phyloP scores from a whole-genome alignment of 495 filamentous ascomycete species.

The Aspergillus bertholletiae region DNA sequence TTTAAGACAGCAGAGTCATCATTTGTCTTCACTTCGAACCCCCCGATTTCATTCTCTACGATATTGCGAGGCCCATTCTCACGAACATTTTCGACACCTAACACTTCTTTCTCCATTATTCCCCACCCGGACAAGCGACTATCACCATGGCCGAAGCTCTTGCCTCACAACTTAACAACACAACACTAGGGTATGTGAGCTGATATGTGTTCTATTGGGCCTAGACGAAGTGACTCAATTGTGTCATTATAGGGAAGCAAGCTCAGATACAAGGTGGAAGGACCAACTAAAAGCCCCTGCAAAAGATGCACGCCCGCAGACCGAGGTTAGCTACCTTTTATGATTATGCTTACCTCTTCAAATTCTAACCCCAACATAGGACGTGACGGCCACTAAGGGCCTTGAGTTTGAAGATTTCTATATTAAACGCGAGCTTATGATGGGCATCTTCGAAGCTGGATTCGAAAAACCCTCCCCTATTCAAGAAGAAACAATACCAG shows the following conservation, averaged over 20 bases:
- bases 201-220: neutral
- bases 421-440: conserved; percentile 89
- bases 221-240: neutral
- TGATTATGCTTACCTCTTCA: neutral
- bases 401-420: conserved; percentile 96
- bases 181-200: conserved; percentile 62
- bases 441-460: conserved; percentile 98
- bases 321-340: conserved; percentile 64
- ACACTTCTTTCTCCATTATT: neutral
- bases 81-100: neutral
- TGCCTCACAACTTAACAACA: conserved; percentile 65
- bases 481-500: conserved; percentile 97
- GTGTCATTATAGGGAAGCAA: conserved; percentile 41
- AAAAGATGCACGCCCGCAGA: conserved; percentile 87
- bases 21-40: neutral
- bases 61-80: neutral
- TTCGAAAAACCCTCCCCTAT: conserved; percentile 99
- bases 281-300: conserved; percentile 70
- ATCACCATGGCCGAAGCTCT: conserved; percentile 59
- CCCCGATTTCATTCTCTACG: neutral
- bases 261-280: conserved; percentile 69
- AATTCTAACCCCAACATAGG: conserved; percentile 49
- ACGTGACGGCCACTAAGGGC: conserved; percentile 96
- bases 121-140: conserved; percentile 7
- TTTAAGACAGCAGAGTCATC: neutral